Percentiles rank a stretch among this genome's conserved stretches.
phyloP scores from a whole-genome alignment of 495 filamentous ascomycete genomes.

The Tetracladium setigerum region DNA sequence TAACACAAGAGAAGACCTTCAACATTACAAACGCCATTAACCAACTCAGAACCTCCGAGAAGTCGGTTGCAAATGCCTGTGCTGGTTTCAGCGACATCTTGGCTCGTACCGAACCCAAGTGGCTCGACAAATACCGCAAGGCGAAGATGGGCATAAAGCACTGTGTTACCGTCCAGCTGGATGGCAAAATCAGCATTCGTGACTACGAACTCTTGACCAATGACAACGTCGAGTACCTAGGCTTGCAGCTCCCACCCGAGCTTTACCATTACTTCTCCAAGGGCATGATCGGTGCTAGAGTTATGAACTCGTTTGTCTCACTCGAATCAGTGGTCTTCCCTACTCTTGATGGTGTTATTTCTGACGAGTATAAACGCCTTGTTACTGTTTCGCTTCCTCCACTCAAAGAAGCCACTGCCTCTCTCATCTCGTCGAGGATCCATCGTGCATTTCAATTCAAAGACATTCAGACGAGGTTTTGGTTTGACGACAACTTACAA shows the following conservation, averaged over 20 bases:
- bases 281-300: slow-evolving; percentile 68
- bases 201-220: slow-evolving; percentile 60
- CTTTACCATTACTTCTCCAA: slow-evolving; percentile 85
- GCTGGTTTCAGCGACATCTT: slow-evolving; percentile 65
- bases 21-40: slow-evolving; percentile 62
- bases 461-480: slow-evolving; percentile 66
- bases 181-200: slow-evolving; percentile 66
- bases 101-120: slow-evolving; percentile 59
- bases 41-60: slow-evolving; percentile 59
- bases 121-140: slow-evolving; percentile 76
- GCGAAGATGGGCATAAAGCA: slow-evolving; percentile 80
- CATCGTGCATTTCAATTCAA: slow-evolving; percentile 75
- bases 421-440: slow-evolving; percentile 66
- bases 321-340: slow-evolving; percentile 66
- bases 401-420: slow-evolving; percentile 65
- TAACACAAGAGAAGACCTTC: slow-evolving; percentile 39
- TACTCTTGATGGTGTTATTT: slow-evolving; percentile 74
- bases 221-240: slow-evolving; percentile 84
- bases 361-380: slow-evolving; percentile 72
- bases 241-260: slow-evolving; percentile 82
- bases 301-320: slow-evolving; percentile 73
- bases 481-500: slow-evolving; percentile 66
- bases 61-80: slow-evolving; percentile 54
- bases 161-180: slow-evolving; percentile 56
- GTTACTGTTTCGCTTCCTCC: slow-evolving; percentile 63